Base-by-base conservation (phyloP, 1,284 basidiomycete genomes). In the Fistulinella cinereoalba region DNA sequence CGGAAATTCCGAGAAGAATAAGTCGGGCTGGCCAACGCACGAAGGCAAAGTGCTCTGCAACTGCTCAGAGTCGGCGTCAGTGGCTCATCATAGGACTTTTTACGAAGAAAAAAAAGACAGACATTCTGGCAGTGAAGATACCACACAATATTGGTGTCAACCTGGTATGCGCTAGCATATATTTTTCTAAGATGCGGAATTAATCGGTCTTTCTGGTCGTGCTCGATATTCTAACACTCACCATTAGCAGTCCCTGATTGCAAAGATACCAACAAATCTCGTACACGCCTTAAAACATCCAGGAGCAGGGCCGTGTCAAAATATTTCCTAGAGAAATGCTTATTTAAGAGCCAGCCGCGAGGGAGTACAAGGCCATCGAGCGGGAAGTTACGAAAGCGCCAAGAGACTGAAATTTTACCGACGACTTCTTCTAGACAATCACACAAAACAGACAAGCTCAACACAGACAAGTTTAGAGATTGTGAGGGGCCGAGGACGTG, bases 301-400 rank as follows among this genome's bases (percentile, higher is more conserved):
- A 43, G 6, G 3, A 55, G 23, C 27, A 52, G 21, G 54, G 13
- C 41, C 31, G 49, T 34, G 5, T 25, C 28, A 19, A 56, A 33
- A 2, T 60, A 40, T 37, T 56, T 61, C 27, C 65, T 49, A 0
- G 57, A 45, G 13, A 63, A 44, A 37, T 57, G 59, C 4, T 66
- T 49, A 3, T 68, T 55, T 3, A 65, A 43, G 11, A 79, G 47
- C 77, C 77, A 81, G 41, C 69, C 72, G 15, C 71, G 68, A 0
- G 77, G 79, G 23, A 81, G 64, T 3, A 71, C 71, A 13, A 76
- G 52, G 11, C 69, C 66, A 42, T 80, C 72, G 0, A 77, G 56
- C 12, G 55, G 58, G 1, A 48, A 48, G 1, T 37, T 54, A 15
- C 58, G 50, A 25, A 62, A 45, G 15, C 60, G 63, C 42, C 54